Evolutionary conservation across 148 eudicot genomes (phyloP), one percentile per base, ranked within the genome.

Genomic region (Rhododendron simsii): DNA sequence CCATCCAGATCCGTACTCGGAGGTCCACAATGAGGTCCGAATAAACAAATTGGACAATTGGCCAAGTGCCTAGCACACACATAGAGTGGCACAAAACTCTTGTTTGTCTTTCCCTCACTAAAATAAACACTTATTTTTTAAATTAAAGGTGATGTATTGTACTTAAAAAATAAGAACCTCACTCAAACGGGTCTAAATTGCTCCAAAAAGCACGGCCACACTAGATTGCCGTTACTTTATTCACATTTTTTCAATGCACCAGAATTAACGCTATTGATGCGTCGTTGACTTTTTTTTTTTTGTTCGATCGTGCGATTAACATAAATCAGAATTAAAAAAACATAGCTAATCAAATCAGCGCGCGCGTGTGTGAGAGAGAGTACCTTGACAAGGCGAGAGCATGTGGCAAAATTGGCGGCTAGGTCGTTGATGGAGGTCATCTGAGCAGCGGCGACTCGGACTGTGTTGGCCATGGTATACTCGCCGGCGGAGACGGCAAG

Each of bases 371-470:
- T 81, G 39, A 15, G 7, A 47, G 81, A 51, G 47, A 10, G 53
- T 76, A 93, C 96, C 95, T 93, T 92, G 74, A 92, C 93, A 65
- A 95, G 97, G 91, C 92, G 95, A 85, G 94, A 91, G 82, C 98
- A 95, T 87, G 97, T 93, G 87, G 95, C 88, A 89, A 93, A 95
- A 87, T 95, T 95, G 94, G 91, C 84, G 88, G 93, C 90, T 81
- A 94, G 90, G 78, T 95, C 96, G 83, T 94, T 94, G 94, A 93
- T 86, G 41, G 98, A 94, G 78, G 98, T 95, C 96, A 95, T 95
- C 93, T 95, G 97, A 80, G 96, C 98, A 87, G 95, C 97, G 87
- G 98, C 97, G 78, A 95, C 93, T 78, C 95, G 92, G 81, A 92
- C 90, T 76, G 94, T 88, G 87, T 87, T 93, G 81, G 98, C 92